Evolutionary conservation across 2,329 filamentous ascomycete genomes (phyloP).

Genomic region (Trichoderma sp.): DNA sequence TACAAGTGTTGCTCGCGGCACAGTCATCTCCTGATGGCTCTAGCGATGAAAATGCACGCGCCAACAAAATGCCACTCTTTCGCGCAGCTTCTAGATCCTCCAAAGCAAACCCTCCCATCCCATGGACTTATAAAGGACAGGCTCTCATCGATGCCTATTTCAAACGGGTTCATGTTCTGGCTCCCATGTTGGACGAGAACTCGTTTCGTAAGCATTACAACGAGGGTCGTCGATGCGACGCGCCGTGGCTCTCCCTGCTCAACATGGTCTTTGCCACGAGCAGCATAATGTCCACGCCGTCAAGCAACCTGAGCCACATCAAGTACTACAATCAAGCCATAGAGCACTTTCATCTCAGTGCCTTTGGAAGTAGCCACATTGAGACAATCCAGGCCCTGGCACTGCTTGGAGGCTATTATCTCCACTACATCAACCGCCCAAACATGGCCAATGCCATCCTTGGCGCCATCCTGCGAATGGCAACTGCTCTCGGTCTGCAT

Average conservation of each 20-base stretch:
- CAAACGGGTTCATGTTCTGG: conserved; percentile 53
- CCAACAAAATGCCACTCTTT: neutral
- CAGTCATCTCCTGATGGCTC: neutral
- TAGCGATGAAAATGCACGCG: neutral
- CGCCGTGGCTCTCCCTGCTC: conserved; percentile 60
- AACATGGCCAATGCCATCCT: conserved; percentile 75
- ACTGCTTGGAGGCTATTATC: conserved; percentile 73
- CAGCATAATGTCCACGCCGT: conserved; percentile 54
- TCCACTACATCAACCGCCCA: conserved; percentile 75
- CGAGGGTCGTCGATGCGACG: conserved; percentile 51
- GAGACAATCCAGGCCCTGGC: conserved; percentile 72
- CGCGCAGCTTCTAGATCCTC: neutral
- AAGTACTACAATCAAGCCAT: conserved; percentile 59
- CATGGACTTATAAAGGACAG: conserved; percentile 19
- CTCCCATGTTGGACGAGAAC: conserved; percentile 61
- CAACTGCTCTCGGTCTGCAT: conserved; percentile 72
- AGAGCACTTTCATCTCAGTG: conserved; percentile 56
- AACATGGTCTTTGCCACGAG: conserved; percentile 66
- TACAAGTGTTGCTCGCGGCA: conserved; percentile 31
- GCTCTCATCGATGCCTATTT: conserved; percentile 56
- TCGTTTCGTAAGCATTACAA: conserved; percentile 59
- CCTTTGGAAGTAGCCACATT: conserved; percentile 62
- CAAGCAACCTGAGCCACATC: conserved; percentile 56
- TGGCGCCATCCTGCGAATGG: conserved; percentile 71
- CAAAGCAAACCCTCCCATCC: neutral